A percentile compares a stretch with the other conserved stretches of the same genome.
Conservation (phyloP, 257 asterid species). For the Jaltomata sinuosa region DNA sequence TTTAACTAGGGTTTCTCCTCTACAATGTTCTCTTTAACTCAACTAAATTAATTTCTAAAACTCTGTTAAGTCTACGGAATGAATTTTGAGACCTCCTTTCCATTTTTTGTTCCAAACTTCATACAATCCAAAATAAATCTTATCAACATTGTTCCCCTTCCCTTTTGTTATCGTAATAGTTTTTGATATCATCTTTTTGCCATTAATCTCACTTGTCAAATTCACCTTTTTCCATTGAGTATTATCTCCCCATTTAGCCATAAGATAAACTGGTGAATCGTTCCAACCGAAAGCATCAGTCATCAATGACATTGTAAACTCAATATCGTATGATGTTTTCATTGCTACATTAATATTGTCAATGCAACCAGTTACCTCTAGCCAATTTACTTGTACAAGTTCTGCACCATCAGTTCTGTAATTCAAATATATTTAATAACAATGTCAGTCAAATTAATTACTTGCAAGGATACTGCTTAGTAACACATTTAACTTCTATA, state of each 20-base stretch:
- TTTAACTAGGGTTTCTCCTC: neutral
- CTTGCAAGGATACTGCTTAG: neutral
- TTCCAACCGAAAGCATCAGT: conserved; percentile 25
- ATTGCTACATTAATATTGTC: neutral
- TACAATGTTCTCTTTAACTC: neutral
- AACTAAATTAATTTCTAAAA: neutral
- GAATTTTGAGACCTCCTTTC: neutral
- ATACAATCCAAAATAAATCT: neutral
- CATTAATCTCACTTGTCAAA: neutral
- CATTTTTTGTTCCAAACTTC: neutral
- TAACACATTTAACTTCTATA: neutral
- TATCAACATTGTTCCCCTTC: neutral
- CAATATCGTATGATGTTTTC: conserved; percentile 9
- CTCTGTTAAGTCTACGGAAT: neutral
- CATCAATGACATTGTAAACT: conserved; percentile 15
- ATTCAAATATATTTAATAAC: neutral
- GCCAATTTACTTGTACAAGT: conserved; percentile 19
- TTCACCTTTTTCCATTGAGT: conserved; percentile 2
- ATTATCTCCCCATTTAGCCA: conserved; percentile 21
- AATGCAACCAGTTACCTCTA: conserved; percentile 20
- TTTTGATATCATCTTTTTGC: neutral
- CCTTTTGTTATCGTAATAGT: neutral
- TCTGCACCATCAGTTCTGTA: neutral
- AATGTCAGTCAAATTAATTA: neutral
- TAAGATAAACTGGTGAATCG: neutral